Base-by-base conservation (phyloP, 805 yeast species). In the Jamesozyma lodderae region DNA sequence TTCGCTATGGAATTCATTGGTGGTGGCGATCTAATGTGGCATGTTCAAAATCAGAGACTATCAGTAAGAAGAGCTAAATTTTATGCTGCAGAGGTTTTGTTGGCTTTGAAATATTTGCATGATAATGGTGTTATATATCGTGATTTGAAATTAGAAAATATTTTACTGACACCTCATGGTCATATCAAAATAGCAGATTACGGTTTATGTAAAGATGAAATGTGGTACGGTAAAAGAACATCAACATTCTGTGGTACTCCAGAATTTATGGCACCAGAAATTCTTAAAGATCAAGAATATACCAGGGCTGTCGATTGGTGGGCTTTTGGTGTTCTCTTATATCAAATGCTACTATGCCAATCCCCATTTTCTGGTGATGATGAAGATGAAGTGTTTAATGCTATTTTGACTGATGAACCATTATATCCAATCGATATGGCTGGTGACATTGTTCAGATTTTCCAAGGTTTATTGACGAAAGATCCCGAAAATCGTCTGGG, bases 11-110 rank as follows among this genome's bases (percentile, higher is more conserved):
- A 92, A 61, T 92, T 87, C 57, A 81, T 92, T 36, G 79, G 94
- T 16, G 99, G 98, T 42, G 99, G 99, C 60, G 99, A 92, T 66
- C 72, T 92, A 55, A 92, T 92, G 98, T 88, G 96, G 94, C 99
- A 92, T 60, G 94, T 92, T 52, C 98, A 92, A 63, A 85, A 86
- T 54, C 82, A 83, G 42, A 73, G 90, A 52, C 82, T 92, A 55
- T 79, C 95, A 2, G 81, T 88, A 14, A 77, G 82, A 48, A 73
- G 96, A 49, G 99, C 98, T 8, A 94, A 92, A 62, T 92, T 88
- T 57, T 92, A 92, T 60, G 97, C 98, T 2, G 94, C 96, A 28
- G 98, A 92, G 60, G 96, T 92, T 2, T 68, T 90, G 45, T 65
- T 92, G 38, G 97, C 94, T 0, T 69, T 92, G 58, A 83, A 90